These are phyloP conservation scores for Chara braunii DNA, from an alignment of 139 green algal genomes.

Conservation along the genomic window DNA sequence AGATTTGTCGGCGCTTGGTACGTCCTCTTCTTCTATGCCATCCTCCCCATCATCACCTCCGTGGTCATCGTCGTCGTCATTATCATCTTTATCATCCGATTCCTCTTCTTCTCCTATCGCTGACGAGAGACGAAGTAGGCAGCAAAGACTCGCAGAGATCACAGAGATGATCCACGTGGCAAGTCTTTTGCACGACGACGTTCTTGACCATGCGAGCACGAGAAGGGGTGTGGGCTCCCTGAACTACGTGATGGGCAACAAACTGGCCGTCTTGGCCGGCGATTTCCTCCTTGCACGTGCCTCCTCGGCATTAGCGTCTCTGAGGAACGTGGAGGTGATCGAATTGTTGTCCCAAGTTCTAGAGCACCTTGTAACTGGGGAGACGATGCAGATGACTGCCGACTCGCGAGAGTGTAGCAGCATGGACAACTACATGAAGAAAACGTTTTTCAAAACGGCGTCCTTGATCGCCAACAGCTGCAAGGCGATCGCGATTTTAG, in stretches of 20 bases:
- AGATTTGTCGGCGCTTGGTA: no score
- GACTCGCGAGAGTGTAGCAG: conserved; percentile 50
- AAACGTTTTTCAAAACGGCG: conserved; percentile 96
- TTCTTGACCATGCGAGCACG: conserved; percentile 82
- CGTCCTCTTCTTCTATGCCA: no score
- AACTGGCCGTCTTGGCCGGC: conserved; percentile 89
- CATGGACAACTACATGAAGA: conserved; percentile 79
- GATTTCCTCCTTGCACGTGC: conserved; percentile 95
- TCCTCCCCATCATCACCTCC: no score
- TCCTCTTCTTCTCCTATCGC: background rate
- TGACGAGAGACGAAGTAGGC: conserved; percentile 46
- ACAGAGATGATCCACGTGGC: conserved; percentile 89
- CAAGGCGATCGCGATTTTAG: conserved; percentile 73
- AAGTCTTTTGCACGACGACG: conserved; percentile 82
- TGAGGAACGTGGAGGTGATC: conserved; percentile 73
- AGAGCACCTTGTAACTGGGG: conserved; percentile 90
- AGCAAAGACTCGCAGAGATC: conserved; percentile 94
- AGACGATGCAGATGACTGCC: conserved; percentile 94
- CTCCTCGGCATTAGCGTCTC: conserved; percentile 76
- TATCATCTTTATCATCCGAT: background rate
- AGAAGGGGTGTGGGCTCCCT: conserved; percentile 72
- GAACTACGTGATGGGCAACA: conserved; percentile 79
- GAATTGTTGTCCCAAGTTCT: conserved; percentile 83
- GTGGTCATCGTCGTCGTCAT: background rate
- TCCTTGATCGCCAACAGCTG: conserved; percentile 86